A percentile compares a stretch with the other conserved stretches of the same genome.
Conservation (phyloP, 2,329 filamentous ascomycete species). For the Scedosporium boydii region DNA sequence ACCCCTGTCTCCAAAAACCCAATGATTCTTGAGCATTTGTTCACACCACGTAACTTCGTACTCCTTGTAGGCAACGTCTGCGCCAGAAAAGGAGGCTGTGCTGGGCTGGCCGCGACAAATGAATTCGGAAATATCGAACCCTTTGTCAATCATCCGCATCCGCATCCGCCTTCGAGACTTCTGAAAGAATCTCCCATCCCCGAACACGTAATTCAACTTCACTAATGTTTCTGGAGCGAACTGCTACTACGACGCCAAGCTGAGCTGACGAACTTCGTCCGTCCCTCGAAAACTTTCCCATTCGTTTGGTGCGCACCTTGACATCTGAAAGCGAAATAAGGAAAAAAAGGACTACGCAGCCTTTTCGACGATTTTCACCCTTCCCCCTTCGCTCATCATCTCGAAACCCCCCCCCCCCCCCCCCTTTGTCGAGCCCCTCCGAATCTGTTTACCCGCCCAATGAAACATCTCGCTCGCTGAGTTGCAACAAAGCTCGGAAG, state of each 20-base stretch:
- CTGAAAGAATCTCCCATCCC: background rate
- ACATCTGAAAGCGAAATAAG: background rate
- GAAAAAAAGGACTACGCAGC: background rate
- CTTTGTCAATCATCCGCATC: slow-evolving; percentile 1
- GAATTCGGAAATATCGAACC: background rate
- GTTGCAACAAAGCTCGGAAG: background rate
- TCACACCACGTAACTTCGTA: background rate
- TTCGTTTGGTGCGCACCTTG: background rate
- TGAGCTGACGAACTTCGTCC: background rate
- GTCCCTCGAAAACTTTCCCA: background rate
- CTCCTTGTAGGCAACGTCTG: background rate
- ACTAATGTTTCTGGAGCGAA: background rate
- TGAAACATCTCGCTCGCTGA: background rate
- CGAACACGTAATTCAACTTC: slow-evolving; percentile 3
- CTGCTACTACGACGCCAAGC: background rate
- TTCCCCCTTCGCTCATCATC: background rate
- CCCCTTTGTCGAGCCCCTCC: background rate
- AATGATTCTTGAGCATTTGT: background rate
- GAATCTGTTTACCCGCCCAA: background rate
- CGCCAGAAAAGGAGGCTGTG: slow-evolving; percentile 8
- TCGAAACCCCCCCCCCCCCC: background rate
- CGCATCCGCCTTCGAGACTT: background rate
- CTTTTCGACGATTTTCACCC: background rate
- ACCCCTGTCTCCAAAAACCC: background rate
- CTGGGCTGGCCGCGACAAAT: slow-evolving; percentile 5